These are phyloP conservation scores for Astrocystis sublimbata DNA, from an alignment of 495 filamentous ascomycete genomes.

Conservation along the genomic window DNA sequence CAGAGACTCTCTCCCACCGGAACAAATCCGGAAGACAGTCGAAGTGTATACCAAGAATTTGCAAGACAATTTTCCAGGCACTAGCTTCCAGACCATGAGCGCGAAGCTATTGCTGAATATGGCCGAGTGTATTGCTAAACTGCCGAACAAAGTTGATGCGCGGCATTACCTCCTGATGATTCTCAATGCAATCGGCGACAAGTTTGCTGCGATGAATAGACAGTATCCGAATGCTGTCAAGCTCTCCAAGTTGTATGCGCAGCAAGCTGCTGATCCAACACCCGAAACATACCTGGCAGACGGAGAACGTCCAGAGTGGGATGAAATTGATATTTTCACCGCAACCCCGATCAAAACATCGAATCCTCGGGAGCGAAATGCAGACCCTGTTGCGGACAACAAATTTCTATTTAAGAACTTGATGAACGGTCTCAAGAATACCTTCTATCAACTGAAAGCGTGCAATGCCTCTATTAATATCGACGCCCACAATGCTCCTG, in stretches of 20 bases:
- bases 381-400: conserved; percentile 95
- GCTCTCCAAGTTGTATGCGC: conserved; percentile 71
- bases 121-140: conserved; percentile 92
- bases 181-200: conserved; percentile 94
- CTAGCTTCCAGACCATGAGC: conserved; percentile 99
- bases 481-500: conserved; percentile 73
- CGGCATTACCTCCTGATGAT: conserved; percentile 97
- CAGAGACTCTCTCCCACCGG: conserved; percentile 74
- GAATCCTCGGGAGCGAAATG: conserved; percentile 84
- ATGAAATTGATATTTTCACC: conserved; percentile 95
- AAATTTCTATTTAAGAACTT: conserved; percentile 98
- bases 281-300: conserved; percentile 83
- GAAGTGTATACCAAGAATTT: conserved; percentile 97
- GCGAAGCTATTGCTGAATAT: conserved; percentile 95
- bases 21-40: conserved; percentile 92
- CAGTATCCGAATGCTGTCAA: conserved; percentile 95
- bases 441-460: conserved; percentile 89
- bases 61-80: conserved; percentile 93
- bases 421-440: conserved; percentile 95
- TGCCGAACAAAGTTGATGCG: conserved; percentile 88
- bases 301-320: conserved; percentile 84
- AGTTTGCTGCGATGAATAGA: conserved; percentile 96
- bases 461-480: conserved; percentile 74
- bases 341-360: conserved; percentile 96
- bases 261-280: conserved; percentile 63